A percentile compares a stretch with the other conserved stretches of the same genome.
phyloP scores from a whole-genome alignment of 768 basidiomycete genomes.

The Tylopilus sp. region DNA sequence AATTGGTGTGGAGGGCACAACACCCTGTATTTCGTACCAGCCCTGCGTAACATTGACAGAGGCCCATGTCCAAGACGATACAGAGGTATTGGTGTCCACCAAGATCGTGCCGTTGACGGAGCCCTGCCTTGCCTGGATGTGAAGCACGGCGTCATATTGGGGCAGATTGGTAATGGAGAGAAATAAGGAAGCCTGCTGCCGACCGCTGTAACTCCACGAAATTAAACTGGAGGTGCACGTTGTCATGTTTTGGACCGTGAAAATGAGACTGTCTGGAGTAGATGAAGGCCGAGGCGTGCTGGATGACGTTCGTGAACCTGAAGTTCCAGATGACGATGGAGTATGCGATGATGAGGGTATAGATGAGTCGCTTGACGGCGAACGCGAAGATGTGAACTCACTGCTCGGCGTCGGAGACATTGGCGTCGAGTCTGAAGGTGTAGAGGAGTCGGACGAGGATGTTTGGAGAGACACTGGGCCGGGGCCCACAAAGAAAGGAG shows the following conservation, averaged over 20 bases:
- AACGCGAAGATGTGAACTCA: conserved; percentile 11
- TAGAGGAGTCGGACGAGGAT: neutral
- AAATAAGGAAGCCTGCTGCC: conserved; percentile 26
- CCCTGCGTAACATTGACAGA: conserved; percentile 47
- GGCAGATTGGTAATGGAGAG: conserved; percentile 44
- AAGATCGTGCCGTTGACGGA: conserved; percentile 20
- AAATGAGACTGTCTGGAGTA: conserved; percentile 16
- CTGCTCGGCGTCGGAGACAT: conserved; percentile 16
- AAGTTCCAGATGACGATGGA: conserved; percentile 3
- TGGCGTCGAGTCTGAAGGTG: neutral
- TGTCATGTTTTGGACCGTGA: conserved; percentile 30
- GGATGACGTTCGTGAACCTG: conserved; percentile 13
- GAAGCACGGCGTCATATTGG: conserved; percentile 11
- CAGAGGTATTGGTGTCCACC: conserved; percentile 24
- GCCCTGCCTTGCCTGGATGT: conserved; percentile 1
- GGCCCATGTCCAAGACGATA: conserved; percentile 38
- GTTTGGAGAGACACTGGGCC: conserved; percentile 8
- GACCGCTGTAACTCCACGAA: conserved; percentile 40
- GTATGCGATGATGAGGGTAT: neutral
- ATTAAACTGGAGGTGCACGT: conserved; percentile 34
- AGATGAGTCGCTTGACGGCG: conserved; percentile 6
- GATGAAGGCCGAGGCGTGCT: conserved; percentile 12
- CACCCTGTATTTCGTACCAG: conserved; percentile 40
- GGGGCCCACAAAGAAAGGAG: neutral
- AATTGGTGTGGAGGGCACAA: conserved; percentile 1